Base-by-base conservation (phyloP, 106 monocot genomes). In the Dendrobium chrysotoxum region DNA sequence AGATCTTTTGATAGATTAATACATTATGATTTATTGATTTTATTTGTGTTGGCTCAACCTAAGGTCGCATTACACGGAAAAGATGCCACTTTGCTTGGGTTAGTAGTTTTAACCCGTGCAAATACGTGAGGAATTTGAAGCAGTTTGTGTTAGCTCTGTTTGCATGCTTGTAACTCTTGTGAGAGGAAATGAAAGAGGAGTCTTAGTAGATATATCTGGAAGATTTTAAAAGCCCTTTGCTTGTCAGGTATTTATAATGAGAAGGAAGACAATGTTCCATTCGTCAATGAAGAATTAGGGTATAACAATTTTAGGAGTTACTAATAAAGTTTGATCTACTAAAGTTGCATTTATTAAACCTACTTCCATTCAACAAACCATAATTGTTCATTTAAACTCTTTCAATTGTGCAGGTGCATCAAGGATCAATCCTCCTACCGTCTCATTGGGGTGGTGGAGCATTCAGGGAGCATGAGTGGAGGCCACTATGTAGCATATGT, bases 401-500 rank as follows among this genome's bases (percentile, higher is more conserved):
- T 7, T 11, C 53, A 58, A 44, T 68, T 78, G 58, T 85, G 31
- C 90, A 95, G 92, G 54, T 87, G 78, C 44, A 72, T 79, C 39
- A 82, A 87, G 30, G 84, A 82, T 38, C 81, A 73, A 15, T 81
- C 74, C 58, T 25, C 0, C 7, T 95, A 92, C 82, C 88, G 74
- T 2, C 87, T 95, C 41, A 79, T 86, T 35, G 95, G 95, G 39
- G 81, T 91, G 45, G 88, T 95, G 75, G 91, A 95, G 86, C 95
- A 95, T 80, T 83, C 81, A 5, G 95, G 95, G 58, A 80, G 57
- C 80, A 89, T 92, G 91, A 44, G 77, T 20, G 80, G 85, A n/a
- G 95, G 95, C 17, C 95, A 95, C 66, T 92, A 91, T 53, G 78
- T 95, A 23, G 89, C 95, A 10, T 95, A 93, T 64, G 80, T 93